Conservation (phyloP, 1,284 basidiomycete species). For the Laetiporus sulphureus region DNA sequence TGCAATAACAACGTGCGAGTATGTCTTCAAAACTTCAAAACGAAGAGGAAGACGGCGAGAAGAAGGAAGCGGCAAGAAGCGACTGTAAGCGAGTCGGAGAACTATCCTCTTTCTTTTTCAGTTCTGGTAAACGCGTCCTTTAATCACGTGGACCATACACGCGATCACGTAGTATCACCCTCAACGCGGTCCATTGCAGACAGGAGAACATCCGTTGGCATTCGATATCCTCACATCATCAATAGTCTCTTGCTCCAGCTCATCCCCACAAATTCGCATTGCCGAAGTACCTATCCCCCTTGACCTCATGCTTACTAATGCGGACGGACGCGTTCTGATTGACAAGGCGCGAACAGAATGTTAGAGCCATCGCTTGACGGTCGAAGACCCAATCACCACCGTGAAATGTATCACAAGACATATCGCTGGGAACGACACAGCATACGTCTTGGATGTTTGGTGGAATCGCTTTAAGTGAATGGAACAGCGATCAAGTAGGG, state of each 20-base stretch:
- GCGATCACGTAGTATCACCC: too few relatives aligned
- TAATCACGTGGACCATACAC: too few relatives aligned
- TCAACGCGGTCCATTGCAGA: too few relatives aligned
- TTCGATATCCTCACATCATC: too few relatives aligned
- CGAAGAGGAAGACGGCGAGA: too few relatives aligned
- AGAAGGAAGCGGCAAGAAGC: neutral
- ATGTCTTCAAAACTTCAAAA: too few relatives aligned
- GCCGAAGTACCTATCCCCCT: constrained; percentile 27
- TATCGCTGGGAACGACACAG: constrained; percentile 78
- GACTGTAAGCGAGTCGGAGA: neutral
- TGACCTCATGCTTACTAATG: constrained; percentile 32
- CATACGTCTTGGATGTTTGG: constrained; percentile 47
- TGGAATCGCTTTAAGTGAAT: constrained; percentile 93
- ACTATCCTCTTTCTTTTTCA: neutral
- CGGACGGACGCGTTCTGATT: constrained; percentile 95
- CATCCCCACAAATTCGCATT: constrained; percentile 22
- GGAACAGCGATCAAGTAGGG: constrained; percentile 85
- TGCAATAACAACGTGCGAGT: constrained; percentile 62
- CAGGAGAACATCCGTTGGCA: too few relatives aligned
- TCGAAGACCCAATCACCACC: constrained; percentile 97
- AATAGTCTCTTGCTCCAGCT: neutral
- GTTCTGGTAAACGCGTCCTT: neutral
- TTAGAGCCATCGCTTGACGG: constrained; percentile 94
- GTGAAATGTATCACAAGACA: constrained; percentile 98
- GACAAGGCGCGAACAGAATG: constrained; percentile 98